These are phyloP conservation scores for Dinochytrium kinnereticum DNA, from an alignment of 371 early-diverging fungal species.

Conservation along the genomic window DNA sequence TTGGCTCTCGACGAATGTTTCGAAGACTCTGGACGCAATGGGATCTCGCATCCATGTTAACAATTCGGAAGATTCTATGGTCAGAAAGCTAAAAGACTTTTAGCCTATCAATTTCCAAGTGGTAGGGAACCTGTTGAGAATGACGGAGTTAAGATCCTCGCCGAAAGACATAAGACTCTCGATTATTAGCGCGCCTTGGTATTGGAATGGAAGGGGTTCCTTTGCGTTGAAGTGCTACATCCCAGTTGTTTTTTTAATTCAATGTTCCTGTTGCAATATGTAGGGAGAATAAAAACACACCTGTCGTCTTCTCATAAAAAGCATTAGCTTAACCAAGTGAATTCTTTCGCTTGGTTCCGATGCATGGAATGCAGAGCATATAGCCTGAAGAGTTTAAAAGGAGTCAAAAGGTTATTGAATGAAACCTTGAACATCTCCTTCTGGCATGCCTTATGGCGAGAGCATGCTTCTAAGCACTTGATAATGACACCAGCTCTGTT, in stretches of 20 bases:
- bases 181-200: conserved; percentile 71
- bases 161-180: conserved; percentile 72
- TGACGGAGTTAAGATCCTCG: conserved; percentile 51
- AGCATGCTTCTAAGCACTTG: conserved; percentile 67
- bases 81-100: conserved; percentile 47
- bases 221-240: background rate
- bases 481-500: conserved; percentile 45
- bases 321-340: conserved; percentile 32
- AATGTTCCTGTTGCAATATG: background rate
- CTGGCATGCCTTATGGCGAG: conserved; percentile 60
- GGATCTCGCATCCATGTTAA: conserved; percentile 70
- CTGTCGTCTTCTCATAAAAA: conserved; percentile 28
- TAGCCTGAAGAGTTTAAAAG: conserved; percentile 3
- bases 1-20: conserved; percentile 66
- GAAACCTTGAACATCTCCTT: conserved; percentile 50
- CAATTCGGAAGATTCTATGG: conserved; percentile 40
- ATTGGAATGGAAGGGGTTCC: conserved; percentile 18
- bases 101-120: background rate
- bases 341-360: conserved; percentile 56
- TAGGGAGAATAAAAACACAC: background rate
- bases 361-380: conserved; percentile 58
- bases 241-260: background rate
- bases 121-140: conserved; percentile 22
- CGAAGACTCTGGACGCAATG: conserved; percentile 75
- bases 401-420: background rate